Evolutionary conservation across 176 grass and related monocot species (phyloP).

Genomic region (Coix lacrymajobi): DNA sequence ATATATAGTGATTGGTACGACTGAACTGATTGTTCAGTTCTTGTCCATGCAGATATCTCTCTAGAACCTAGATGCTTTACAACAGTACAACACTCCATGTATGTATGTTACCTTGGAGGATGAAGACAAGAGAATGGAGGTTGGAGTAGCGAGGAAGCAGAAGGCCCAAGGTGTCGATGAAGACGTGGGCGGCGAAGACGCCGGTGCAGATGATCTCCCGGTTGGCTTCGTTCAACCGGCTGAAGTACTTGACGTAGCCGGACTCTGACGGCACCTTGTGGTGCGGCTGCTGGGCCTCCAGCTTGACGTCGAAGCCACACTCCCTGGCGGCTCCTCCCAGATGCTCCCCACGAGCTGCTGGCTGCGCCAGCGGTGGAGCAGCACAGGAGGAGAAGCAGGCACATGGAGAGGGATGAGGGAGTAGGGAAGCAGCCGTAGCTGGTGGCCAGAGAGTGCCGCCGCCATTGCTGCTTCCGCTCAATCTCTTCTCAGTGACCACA

Average conservation of each 20-base stretch:
- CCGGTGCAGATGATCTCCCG: slow-evolving; percentile 3
- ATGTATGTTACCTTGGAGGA: neutral
- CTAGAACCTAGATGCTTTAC: too few relatives aligned
- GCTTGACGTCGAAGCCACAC: neutral
- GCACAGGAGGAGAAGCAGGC: neutral
- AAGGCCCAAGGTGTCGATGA: neutral
- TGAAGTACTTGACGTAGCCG: neutral
- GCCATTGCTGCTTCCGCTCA: neutral
- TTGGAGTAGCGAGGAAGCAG: neutral
- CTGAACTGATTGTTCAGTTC: too few relatives aligned
- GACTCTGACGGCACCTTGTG: neutral
- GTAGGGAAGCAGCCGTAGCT: too few relatives aligned
- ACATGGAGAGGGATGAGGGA: neutral
- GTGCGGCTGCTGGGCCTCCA: neutral
- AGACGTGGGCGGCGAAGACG: neutral
- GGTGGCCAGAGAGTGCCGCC: neutral
- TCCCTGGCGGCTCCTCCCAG: neutral
- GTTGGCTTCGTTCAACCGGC: neutral
- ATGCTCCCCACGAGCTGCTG: neutral
- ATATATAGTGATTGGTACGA: too few relatives aligned
- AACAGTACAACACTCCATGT: too few relatives aligned
- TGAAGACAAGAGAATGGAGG: neutral
- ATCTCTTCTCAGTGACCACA: neutral
- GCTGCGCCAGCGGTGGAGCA: neutral
- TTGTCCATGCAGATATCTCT: too few relatives aligned